Conservation (phyloP, 2,329 filamentous ascomycete genomes). For the Nectriaceae sp. region DNA sequence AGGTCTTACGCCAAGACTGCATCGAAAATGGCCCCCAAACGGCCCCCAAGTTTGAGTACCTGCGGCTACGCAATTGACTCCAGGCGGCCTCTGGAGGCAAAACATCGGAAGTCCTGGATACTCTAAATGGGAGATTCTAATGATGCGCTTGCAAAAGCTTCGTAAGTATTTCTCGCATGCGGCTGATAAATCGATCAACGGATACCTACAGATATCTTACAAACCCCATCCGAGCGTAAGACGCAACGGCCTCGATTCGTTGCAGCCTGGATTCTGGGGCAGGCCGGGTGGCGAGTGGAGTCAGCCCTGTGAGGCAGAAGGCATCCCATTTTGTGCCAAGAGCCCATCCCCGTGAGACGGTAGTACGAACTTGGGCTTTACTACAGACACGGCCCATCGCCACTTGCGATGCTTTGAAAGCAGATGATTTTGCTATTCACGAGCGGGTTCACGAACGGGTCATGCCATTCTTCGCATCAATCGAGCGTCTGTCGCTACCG, state of each 20-base stretch:
- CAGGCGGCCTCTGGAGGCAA: background rate
- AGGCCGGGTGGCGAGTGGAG: background rate
- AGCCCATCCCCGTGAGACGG: background rate
- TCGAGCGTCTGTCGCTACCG: background rate
- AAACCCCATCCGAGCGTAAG: too few relatives aligned
- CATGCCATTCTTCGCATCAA: background rate
- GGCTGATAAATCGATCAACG: background rate
- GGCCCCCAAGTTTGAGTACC: constrained; percentile 16
- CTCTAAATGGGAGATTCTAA: background rate
- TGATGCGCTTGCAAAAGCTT: background rate
- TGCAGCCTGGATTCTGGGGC: background rate
- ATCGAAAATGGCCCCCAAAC: constrained; percentile 13
- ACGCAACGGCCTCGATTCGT: background rate
- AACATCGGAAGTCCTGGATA: background rate
- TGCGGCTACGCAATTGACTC: constrained; percentile 21
- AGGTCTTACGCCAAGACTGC: background rate
- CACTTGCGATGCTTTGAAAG: background rate
- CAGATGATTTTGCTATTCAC: too few relatives aligned
- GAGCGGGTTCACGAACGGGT: background rate
- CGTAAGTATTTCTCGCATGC: background rate
- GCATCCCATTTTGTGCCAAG: background rate
- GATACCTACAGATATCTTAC: background rate
- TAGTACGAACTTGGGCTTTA: too few relatives aligned
- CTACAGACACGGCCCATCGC: background rate
- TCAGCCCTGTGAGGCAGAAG: constrained; percentile 24